Conservation (phyloP, 2,329 filamentous ascomycete genomes). For the Ophiosphaerella korrae region DNA sequence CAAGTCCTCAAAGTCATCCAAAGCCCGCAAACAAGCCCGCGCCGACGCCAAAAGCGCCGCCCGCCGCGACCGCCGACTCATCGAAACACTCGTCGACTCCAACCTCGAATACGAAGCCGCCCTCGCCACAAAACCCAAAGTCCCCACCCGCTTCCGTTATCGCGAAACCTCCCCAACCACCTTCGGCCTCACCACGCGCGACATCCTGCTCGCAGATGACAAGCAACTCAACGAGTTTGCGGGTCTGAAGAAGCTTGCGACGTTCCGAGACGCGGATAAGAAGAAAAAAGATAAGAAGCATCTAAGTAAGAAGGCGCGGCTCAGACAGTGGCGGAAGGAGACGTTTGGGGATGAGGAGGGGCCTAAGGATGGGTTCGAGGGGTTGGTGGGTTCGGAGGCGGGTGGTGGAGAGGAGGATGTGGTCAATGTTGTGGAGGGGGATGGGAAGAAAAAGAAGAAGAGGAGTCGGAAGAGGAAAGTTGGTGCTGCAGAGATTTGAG, state of each 20-base stretch:
- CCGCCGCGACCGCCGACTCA: slow-evolving; percentile 79
- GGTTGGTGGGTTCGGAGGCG: slow-evolving; percentile 16
- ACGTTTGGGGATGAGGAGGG: slow-evolving; percentile 68
- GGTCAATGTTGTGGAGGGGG: slow-evolving; percentile 22
- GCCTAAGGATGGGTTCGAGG: slow-evolving; percentile 49
- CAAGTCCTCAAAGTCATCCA: slow-evolving; percentile 47
- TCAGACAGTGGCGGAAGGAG: slow-evolving; percentile 82
- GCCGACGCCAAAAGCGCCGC: slow-evolving; percentile 70
- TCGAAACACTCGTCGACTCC: slow-evolving; percentile 84
- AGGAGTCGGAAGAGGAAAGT: slow-evolving; percentile 30
- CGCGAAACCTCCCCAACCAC: slow-evolving; percentile 89
- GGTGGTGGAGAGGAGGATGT: slow-evolving; percentile 1
- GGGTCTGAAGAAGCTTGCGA: slow-evolving; percentile 91
- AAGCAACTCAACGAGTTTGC: slow-evolving; percentile 85
- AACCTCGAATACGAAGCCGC: slow-evolving; percentile 75
- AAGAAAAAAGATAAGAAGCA: slow-evolving; percentile 87
- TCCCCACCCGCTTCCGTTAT: slow-evolving; percentile 75
- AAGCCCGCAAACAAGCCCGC: slow-evolving; percentile 55
- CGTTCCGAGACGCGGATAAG: slow-evolving; percentile 86
- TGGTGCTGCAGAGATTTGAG: slow-evolving; percentile 12
- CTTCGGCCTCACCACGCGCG: slow-evolving; percentile 85
- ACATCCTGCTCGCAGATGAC: slow-evolving; percentile 91
- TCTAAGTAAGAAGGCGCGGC: slow-evolving; percentile 87
- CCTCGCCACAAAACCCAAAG: slow-evolving; percentile 58
- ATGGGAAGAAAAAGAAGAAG: slow-evolving; percentile 32